phyloP scores from a whole-genome alignment of 805 yeast genomes.

The Zygoascus ofunaensis region DNA sequence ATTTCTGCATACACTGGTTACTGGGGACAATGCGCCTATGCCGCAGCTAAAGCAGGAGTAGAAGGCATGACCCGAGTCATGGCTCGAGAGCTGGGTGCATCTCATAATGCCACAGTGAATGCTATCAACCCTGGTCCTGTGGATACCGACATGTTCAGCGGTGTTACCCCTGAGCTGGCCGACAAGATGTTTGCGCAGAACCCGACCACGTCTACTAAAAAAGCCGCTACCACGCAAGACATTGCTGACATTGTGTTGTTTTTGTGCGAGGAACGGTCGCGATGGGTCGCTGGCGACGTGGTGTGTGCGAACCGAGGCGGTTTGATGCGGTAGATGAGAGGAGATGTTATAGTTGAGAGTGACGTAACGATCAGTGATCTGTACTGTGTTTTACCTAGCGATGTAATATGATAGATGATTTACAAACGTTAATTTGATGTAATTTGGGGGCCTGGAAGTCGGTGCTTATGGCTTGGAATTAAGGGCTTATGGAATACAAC shows the following conservation, averaged over 20 bases:
- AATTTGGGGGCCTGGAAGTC: too few relatives aligned
- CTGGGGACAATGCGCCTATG: constrained; percentile 55
- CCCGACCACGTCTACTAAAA: not conserved
- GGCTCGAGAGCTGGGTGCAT: constrained; percentile 60
- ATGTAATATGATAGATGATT: too few relatives aligned
- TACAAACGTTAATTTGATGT: too few relatives aligned
- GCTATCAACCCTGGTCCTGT: constrained; percentile 73
- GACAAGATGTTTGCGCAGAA: constrained; percentile 24
- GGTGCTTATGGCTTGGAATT: too few relatives aligned
- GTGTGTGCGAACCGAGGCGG: constrained; percentile 13
- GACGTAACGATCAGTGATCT: too few relatives aligned
- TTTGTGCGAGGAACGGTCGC: constrained; percentile 10
- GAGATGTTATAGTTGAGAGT: too few relatives aligned
- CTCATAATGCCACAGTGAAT: constrained; percentile 45
- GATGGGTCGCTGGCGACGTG: constrained; percentile 14
- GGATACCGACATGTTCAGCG: constrained; percentile 54
- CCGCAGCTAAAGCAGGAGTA: constrained; percentile 61
- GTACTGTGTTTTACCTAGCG: too few relatives aligned
- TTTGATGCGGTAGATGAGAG: not conserved
- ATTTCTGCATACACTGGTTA: constrained; percentile 58
- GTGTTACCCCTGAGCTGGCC: constrained; percentile 9
- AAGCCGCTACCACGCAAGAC: constrained; percentile 8
- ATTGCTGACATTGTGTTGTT: constrained; percentile 13
- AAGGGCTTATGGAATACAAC: too few relatives aligned
- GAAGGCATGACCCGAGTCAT: constrained; percentile 53